Evolutionary conservation across 2,329 filamentous ascomycete genomes (phyloP), one percentile per base, ranked within the genome.

Genomic region (Fusarium liriodendri): DNA sequence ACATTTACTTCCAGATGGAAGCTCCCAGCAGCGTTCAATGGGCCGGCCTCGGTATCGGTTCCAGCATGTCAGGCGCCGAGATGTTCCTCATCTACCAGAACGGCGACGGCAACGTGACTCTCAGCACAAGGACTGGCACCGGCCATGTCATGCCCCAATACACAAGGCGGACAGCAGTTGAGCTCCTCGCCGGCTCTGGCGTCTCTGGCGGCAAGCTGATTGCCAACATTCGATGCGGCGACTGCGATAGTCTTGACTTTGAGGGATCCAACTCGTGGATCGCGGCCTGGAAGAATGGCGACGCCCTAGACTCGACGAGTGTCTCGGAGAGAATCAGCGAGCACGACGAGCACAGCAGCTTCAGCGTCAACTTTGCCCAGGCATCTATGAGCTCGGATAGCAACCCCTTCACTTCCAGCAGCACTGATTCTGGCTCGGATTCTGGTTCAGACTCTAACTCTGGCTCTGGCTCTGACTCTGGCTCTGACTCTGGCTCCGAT

Each of bases 21-120:
- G 89, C 89, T 5, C 87, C 89, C 2, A 83, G 84, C 3, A 82
- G 81, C 7, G 88, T 88, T 77, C 76, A 80, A 68, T 93, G 91
- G 91, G 85, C 91, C 18, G 88, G 84, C 10, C 82, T 92, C 20
- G 91, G 89, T 33, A 89, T 88, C 35, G 91, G 91, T 54, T 74
- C 77, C 0, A 68, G 72, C 47, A 93, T 93, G 91, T 45, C 79
- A 16, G 87, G 85, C 35, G 80, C 90, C 59, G 87, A 90, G 78
- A 91, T 92, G 66, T 92, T 93, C 77, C 72, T 93, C 76, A 84
- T 92, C 73, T 93, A 93, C 79, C 82, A 88, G 54, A 85, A 90
- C 72, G 89, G 89, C 67, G 72, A 75, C 5, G 87, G 87, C 70
- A 92, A 92, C 77, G 85, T 92, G 27, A 93, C 91, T 1, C 78